phyloP scores from a whole-genome alignment of 169 alveolate genomes.

The Plasmodium blacklocki region DNA sequence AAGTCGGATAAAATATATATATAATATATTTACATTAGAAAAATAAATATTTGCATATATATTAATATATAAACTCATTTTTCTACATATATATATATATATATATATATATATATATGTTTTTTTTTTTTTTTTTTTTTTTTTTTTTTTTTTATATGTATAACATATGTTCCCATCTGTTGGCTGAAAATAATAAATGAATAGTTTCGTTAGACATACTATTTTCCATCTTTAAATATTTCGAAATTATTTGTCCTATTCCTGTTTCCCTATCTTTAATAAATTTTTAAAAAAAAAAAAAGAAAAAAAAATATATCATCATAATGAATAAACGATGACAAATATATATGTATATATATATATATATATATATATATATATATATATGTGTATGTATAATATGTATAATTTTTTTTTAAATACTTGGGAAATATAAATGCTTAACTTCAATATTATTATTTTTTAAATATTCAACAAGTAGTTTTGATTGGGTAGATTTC shows the following conservation, averaged over 20 bases:
- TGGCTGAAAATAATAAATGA: slow-evolving; percentile 95
- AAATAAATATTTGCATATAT: too few relatives aligned
- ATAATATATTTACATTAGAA: too few relatives aligned
- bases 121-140: not conserved
- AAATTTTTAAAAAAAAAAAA: not conserved
- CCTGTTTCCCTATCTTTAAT: slow-evolving; percentile 87
- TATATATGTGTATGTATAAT: too few relatives aligned
- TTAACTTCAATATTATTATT: slow-evolving; percentile 78
- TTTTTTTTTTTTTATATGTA: not conserved
- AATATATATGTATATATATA: too few relatives aligned
- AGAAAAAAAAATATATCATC: too few relatives aligned
- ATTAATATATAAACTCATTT: too few relatives aligned
- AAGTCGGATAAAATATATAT: not conserved
- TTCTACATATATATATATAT: not conserved
- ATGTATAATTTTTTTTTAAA: slow-evolving; percentile 3
- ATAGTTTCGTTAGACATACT: slow-evolving; percentile 89
- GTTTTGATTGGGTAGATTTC: slow-evolving; percentile 90
- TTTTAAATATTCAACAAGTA: slow-evolving; percentile 82
- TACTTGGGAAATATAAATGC: slow-evolving; percentile 89
- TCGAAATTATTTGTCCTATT: slow-evolving; percentile 89
- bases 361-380: too few relatives aligned
- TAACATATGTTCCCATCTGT: slow-evolving; percentile 94
- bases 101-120: not conserved
- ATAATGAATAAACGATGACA: too few relatives aligned
- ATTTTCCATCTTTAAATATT: slow-evolving; percentile 85